Evolutionary conservation across 495 filamentous ascomycete species (phyloP).

Genomic region (Platismatia glauca): DNA sequence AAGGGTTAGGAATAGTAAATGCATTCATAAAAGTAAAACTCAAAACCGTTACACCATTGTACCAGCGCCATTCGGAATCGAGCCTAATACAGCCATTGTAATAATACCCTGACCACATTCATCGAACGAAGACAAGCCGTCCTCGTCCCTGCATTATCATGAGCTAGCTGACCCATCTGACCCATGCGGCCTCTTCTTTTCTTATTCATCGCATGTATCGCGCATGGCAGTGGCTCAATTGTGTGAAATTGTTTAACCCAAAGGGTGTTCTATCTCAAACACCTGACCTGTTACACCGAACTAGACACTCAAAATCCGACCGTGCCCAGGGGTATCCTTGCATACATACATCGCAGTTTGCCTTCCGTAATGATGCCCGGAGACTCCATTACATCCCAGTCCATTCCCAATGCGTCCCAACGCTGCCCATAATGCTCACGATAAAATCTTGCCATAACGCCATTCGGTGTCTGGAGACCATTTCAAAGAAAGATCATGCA

Average conservation of each 20-base stretch:
- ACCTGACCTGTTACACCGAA: background rate
- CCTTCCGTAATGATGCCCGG: background rate
- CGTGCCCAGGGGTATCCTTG: conserved; percentile 6
- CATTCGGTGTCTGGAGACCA: conserved; percentile 3
- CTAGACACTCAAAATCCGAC: background rate
- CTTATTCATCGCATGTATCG: background rate
- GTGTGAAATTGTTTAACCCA: no score
- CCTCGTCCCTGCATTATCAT: background rate
- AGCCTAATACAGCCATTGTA: no score
- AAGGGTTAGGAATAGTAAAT: background rate
- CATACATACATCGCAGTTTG: background rate
- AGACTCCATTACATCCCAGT: background rate
- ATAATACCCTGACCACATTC: no score
- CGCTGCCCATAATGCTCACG: background rate
- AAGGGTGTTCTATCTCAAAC: background rate
- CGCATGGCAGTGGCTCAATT: background rate
- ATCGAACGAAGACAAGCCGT: background rate
- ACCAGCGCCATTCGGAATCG: no score
- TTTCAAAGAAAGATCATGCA: background rate
- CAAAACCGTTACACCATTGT: no score
- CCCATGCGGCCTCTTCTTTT: background rate
- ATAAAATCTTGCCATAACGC: conserved; percentile 2
- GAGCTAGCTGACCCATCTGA: background rate
- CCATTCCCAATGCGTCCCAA: background rate
- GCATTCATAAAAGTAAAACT: background rate